These are phyloP conservation scores for Plasmodium blacklocki DNA, from an alignment of 169 alveolate genomes.

Conservation along the genomic window DNA sequence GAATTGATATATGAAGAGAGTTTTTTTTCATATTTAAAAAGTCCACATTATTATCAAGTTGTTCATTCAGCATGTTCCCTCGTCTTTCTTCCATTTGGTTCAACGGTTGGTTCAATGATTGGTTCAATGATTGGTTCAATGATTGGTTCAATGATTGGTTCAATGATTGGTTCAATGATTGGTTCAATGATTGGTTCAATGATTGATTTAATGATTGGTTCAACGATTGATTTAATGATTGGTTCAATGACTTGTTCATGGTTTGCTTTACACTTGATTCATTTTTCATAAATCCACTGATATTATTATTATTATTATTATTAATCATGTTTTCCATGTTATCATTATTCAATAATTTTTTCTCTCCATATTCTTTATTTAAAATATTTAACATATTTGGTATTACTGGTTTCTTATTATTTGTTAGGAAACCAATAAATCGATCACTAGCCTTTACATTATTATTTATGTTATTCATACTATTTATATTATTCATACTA, in stretches of 20 bases:
- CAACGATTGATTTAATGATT: too few species aligned
- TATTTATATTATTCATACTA: background rate
- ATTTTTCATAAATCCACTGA: background rate
- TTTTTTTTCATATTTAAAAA: slow-evolving; percentile 7
- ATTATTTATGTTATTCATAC: background rate
- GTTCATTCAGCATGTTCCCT: background rate
- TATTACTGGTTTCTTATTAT: background rate
- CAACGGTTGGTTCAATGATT: too few species aligned
- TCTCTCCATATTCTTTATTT: background rate
- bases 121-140: too few species aligned
- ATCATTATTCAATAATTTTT: background rate
- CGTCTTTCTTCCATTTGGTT: background rate
- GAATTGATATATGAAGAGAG: background rate
- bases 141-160: too few species aligned
- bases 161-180: too few species aligned
- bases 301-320: background rate
- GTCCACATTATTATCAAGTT: background rate
- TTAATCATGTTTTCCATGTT: too few species aligned
- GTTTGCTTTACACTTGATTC: background rate
- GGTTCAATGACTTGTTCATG: background rate
- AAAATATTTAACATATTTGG: background rate
- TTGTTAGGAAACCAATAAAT: background rate
- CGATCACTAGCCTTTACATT: background rate
- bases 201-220: too few species aligned
- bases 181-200: background rate